phyloP scores from a whole-genome alignment of 176 grass and related monocot species.

The Musa acuminata region DNA sequence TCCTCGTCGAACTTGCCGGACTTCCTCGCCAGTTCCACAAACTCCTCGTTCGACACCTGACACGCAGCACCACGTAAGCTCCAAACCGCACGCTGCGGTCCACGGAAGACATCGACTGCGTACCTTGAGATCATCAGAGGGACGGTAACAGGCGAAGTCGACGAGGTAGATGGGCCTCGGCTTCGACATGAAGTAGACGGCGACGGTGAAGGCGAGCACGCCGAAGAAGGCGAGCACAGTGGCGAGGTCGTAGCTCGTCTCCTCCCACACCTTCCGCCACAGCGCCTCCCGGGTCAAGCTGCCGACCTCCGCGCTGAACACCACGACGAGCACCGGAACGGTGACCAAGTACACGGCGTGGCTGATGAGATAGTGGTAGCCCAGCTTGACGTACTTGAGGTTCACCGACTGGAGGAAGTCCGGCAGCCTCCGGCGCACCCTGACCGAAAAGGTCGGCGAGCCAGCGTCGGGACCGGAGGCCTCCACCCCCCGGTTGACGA shows the following conservation, averaged over 20 bases:
- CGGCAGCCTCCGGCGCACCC: conserved; percentile 14
- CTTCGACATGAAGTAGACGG: conserved; percentile 12
- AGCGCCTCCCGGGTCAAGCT: conserved; percentile 3
- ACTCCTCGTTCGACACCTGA: conserved; percentile 14
- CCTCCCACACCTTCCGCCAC: conserved; percentile 8
- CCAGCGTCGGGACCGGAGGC: conserved; percentile 7
- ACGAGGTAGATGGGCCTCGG: conserved; percentile 13
- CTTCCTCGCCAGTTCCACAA: conserved; percentile 10
- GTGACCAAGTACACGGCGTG: conserved; percentile 11
- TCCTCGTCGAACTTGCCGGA: conserved; percentile 18
- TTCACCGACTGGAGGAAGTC: conserved; percentile 22
- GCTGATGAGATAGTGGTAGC: conserved; percentile 18
- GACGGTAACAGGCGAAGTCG: conserved; percentile 18
- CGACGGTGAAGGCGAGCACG: conserved; percentile 8
- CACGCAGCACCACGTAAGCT: too few species aligned
- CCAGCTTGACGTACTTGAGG: conserved; percentile 17
- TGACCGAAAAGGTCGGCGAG: conserved; percentile 9
- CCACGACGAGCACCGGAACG: not conserved
- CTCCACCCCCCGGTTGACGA: conserved; percentile 16
- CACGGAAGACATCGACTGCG: not conserved
- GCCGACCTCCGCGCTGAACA: conserved; percentile 8
- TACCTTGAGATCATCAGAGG: conserved; percentile 14
- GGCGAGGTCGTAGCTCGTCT: conserved; percentile 18
- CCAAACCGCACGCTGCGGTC: too few species aligned
- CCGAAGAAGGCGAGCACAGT: conserved; percentile 4